A percentile compares a stretch with the other conserved stretches of the same genome.
phyloP scores from a whole-genome alignment of 495 filamentous ascomycete genomes.

The Penicillium paxilli region DNA sequence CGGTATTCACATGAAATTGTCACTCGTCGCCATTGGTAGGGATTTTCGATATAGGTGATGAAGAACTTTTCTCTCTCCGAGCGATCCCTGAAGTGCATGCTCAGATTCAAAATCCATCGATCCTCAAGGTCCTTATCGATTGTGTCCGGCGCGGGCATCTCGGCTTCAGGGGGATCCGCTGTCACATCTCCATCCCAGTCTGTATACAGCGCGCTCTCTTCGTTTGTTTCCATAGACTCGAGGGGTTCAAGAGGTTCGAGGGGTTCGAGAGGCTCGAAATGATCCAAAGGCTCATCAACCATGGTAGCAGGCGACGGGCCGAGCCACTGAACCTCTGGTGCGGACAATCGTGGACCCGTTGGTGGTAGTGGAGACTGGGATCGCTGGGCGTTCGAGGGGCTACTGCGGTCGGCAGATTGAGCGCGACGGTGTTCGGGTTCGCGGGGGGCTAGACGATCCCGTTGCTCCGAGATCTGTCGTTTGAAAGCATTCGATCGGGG shows the following conservation, averaged over 20 bases:
- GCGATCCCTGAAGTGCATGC: conserved; percentile 96
- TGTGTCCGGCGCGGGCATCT: conserved; percentile 43
- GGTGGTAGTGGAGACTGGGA: conserved; percentile 42
- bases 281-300: conserved; percentile 27
- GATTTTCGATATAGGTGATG: conserved; percentile 84
- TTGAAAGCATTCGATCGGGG: conserved; percentile 75
- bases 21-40: conserved; percentile 79
- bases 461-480: conserved; percentile 75
- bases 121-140: conserved; percentile 80
- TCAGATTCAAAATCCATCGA: conserved; percentile 94
- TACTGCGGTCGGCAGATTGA: conserved; percentile 67
- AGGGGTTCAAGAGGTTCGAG: neutral
- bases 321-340: conserved; percentile 49
- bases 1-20: conserved; percentile 96
- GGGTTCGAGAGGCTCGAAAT: conserved; percentile 8
- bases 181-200: conserved; percentile 29
- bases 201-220: conserved; percentile 22
- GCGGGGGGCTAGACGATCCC: conserved; percentile 67
- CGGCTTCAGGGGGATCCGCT: conserved; percentile 26
- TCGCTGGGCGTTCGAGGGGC: conserved; percentile 48
- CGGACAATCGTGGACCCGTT: conserved; percentile 45
- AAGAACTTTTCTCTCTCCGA: conserved; percentile 98
- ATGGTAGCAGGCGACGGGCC: conserved; percentile 36
- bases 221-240: conserved; percentile 15
- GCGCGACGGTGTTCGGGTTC: conserved; percentile 70